Base-by-base conservation (phyloP, 83 land plant genomes). In the Thuja plicata region DNA sequence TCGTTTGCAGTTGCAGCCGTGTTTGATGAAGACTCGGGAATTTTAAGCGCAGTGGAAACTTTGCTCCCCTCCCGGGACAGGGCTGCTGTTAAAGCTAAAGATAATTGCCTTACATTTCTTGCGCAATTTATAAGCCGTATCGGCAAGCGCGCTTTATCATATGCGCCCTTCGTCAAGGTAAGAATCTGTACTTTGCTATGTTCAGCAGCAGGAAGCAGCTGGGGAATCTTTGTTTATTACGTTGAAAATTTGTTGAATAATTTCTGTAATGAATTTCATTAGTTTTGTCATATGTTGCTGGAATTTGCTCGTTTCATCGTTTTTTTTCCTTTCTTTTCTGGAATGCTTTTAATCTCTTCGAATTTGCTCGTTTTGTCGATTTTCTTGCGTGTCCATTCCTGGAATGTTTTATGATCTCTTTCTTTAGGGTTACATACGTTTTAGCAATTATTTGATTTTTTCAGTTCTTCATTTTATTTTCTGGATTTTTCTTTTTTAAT, bases 141-240 rank as follows among this genome's bases (percentile, higher is more conserved):
- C 12, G 93, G 91, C 87, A 62, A 82, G 41, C 90, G 93, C 5
- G 91, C 86, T 54, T 74, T 82, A 3, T 85, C 87, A 13, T 89
- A 91, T 84, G 89, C 90, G n/a, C 74, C 89, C 27, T 76, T 90
- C 11, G 45, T 93, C 70, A 92, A 93, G 93, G 94, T 93, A 70
- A 37, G 77, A 32, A 32, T 27, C 10, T 70, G n/a, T 70, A 27
- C 74, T 27, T 21, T 27, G 3, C 27, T 6, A 70, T n/a, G 74
- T 70, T n/a, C 1, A 70, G 74, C 32, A 70, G 74, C 4, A 70
- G 74, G 30, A 27, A 70, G 30, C 17, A 4, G 27, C 7, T n/a
- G 27, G 74, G 30, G 30, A 73, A 73, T 8, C n/a, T 30, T 6
- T 73, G 77, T 73, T 73, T 12, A 24, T 7, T 71, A 27, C 12